Evolutionary conservation across 2,329 filamentous ascomycete species (phyloP).

Genomic region (Alternaria brassicae): DNA sequence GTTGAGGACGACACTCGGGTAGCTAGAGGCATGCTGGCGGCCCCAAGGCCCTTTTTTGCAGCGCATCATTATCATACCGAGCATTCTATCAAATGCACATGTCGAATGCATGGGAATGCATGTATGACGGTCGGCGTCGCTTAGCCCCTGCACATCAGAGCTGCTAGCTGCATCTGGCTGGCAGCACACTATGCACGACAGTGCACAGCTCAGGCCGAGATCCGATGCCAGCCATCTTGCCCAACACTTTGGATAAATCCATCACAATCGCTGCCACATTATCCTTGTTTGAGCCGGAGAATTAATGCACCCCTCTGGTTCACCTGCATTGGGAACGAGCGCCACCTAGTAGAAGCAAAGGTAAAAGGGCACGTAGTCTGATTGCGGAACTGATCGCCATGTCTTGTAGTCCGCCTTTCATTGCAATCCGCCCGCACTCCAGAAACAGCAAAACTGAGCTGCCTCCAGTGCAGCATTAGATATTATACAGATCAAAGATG

Average conservation of each 20-base stretch:
- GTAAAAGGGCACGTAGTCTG: neutral
- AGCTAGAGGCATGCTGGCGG: neutral
- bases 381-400: slow-evolving; percentile 1
- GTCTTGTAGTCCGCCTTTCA: slow-evolving; percentile 9
- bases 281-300: neutral
- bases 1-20: neutral
- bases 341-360: neutral
- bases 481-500: slow-evolving; percentile 34
- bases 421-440: slow-evolving; percentile 2
- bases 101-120: slow-evolving; percentile 12
- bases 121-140: slow-evolving; percentile 21
- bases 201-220: slow-evolving; percentile 5
- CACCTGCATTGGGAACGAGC: neutral
- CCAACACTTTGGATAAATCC: slow-evolving; percentile 6
- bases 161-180: neutral
- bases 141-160: slow-evolving; percentile 2
- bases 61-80: slow-evolving; percentile 8
- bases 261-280: slow-evolving; percentile 4
- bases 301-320: slow-evolving; percentile 4
- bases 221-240: slow-evolving; percentile 7
- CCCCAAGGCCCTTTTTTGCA: slow-evolving; percentile 6
- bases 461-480: slow-evolving; percentile 34
- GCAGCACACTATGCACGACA: neutral
- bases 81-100: slow-evolving; percentile 1
- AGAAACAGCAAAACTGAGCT: slow-evolving; percentile 9